phyloP scores from a whole-genome alignment of 257 asterid genomes.

The Echites panduratus region DNA sequence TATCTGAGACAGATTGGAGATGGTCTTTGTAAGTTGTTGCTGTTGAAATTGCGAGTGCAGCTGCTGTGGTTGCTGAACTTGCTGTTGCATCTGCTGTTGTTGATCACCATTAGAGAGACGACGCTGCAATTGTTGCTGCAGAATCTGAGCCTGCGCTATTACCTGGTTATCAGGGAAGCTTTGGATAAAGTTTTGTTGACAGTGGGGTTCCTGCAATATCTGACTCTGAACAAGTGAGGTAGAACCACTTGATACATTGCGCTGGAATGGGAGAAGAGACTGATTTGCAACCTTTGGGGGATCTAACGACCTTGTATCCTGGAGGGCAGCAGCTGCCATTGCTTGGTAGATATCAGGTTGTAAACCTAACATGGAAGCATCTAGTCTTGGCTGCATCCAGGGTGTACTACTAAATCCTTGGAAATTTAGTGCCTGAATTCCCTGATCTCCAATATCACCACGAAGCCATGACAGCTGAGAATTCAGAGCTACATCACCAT shows the following conservation, averaged over 20 bases:
- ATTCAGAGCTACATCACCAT: conserved; percentile 51
- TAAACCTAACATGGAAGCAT: conserved; percentile 51
- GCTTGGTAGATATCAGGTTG: conserved; percentile 82
- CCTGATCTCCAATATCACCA: conserved; percentile 60
- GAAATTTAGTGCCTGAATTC: conserved; percentile 55
- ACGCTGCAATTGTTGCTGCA: conserved; percentile 63
- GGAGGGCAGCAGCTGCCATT: conserved; percentile 58
- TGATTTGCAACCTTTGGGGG: conserved; percentile 55
- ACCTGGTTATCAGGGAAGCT: conserved; percentile 50
- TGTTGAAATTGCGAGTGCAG: conserved; percentile 44
- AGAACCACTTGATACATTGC: conserved; percentile 42
- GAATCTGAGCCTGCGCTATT: conserved; percentile 66
- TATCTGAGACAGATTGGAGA: conserved; percentile 38
- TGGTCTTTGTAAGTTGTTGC: conserved; percentile 38
- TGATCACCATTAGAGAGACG: conserved; percentile 43
- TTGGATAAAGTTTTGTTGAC: conserved; percentile 54
- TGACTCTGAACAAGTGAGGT: conserved; percentile 55
- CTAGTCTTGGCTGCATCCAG: conserved; percentile 80
- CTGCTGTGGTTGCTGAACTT: conserved; percentile 38
- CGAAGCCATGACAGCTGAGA: conserved; percentile 70
- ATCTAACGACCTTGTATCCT: conserved; percentile 49
- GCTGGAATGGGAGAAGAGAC: conserved; percentile 64
- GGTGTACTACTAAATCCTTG: conserved; percentile 63
- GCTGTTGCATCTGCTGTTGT: conserved; percentile 39
- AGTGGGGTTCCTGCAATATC: conserved; percentile 52